These are phyloP conservation scores for Saturnispora ahearnii DNA, from an alignment of 805 yeast species.

Conservation along the genomic window DNA sequence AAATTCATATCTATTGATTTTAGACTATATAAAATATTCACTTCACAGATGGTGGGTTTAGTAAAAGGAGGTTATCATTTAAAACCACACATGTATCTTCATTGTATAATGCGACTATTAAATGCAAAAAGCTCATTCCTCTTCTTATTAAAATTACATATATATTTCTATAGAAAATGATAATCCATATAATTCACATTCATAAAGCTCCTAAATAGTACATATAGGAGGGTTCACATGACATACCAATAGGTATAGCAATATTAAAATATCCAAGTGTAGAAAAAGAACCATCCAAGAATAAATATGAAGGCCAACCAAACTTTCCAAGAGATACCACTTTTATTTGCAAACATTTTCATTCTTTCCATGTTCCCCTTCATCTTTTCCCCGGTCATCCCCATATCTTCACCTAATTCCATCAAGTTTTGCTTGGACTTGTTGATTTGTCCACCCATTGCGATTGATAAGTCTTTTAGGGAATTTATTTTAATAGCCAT, in stretches of 20 bases:
- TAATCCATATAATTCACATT: neutral
- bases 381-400: constrained; percentile 31
- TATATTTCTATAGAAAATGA: too few relatives aligned
- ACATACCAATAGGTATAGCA: neutral
- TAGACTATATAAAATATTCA: too few relatives aligned
- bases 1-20: too few relatives aligned
- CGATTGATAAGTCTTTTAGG: constrained; percentile 45
- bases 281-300: constrained; percentile 37
- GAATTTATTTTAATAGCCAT: constrained; percentile 47
- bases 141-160: too few relatives aligned
- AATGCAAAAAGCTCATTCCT: too few relatives aligned
- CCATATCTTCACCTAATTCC: constrained; percentile 26
- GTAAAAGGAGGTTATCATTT: too few relatives aligned
- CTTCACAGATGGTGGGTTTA: too few relatives aligned
- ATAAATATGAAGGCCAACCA: constrained; percentile 46
- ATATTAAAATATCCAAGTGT: constrained; percentile 28
- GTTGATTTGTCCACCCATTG: constrained; percentile 58
- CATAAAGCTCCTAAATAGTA: neutral
- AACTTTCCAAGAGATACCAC: constrained; percentile 54
- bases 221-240: too few relatives aligned
- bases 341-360: constrained; percentile 54
- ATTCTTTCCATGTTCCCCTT: constrained; percentile 46
- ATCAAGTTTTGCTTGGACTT: constrained; percentile 23
- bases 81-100: too few relatives aligned
- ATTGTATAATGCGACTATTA: too few relatives aligned